Evolutionary conservation across 1,139 yeast species (phyloP).

Genomic region (Geotrichum cucujoidarum): DNA sequence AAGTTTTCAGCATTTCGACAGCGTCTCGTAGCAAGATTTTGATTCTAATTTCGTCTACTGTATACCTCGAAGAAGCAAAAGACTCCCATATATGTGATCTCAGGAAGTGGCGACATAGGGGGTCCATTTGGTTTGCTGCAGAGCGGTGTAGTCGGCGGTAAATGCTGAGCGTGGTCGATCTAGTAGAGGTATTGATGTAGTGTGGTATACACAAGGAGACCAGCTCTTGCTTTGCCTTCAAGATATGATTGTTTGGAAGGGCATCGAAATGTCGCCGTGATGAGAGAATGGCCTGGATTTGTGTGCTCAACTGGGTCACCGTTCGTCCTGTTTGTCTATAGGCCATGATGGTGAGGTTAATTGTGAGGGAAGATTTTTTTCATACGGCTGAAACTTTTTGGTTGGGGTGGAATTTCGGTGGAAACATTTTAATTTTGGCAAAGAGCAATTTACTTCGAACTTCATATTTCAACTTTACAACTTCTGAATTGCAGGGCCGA

Average conservation of each 20-base stretch:
- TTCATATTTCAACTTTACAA: slow-evolving; percentile 22
- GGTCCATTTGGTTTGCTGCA: slow-evolving; percentile 23
- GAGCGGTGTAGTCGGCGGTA: slow-evolving; percentile 23
- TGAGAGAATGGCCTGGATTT: not conserved
- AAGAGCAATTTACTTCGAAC: too few relatives aligned
- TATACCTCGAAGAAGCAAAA: slow-evolving; percentile 25
- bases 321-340: too few relatives aligned
- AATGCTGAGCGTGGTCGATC: slow-evolving; percentile 18
- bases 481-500: slow-evolving; percentile 28
- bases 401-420: too few relatives aligned
- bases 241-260: not conserved
- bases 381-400: not conserved
- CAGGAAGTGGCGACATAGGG: slow-evolving; percentile 25
- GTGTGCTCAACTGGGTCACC: too few relatives aligned
- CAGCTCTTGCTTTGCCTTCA: not conserved
- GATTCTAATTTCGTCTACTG: slow-evolving; percentile 19
- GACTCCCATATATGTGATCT: slow-evolving; percentile 22
- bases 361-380: not conserved
- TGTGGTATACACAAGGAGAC: slow-evolving; percentile 3
- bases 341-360: too few relatives aligned
- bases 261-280: slow-evolving; percentile 5
- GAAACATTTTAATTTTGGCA: too few relatives aligned
- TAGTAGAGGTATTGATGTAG: slow-evolving; percentile 14
- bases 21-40: slow-evolving; percentile 21
- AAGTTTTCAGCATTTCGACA: slow-evolving; percentile 12